Percentiles rank a stretch among this genome's conserved stretches.
These are phyloP conservation scores for Beauveria varroae DNA, from an alignment of 2,329 filamentous ascomycete genomes.

Conservation along the genomic window DNA sequence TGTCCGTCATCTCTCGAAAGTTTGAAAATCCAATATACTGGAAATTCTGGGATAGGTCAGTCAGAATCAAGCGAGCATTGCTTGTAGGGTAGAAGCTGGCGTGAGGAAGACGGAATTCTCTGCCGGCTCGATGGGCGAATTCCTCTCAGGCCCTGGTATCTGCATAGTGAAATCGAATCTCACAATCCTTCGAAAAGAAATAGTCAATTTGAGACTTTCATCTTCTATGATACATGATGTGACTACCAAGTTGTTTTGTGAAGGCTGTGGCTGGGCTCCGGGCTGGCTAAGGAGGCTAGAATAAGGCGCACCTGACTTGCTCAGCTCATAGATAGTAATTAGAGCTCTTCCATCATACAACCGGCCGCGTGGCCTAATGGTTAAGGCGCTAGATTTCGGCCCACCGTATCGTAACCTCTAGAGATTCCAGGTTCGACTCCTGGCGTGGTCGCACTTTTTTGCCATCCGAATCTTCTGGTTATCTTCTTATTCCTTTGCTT, in stretches of 20 bases:
- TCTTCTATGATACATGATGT: too few species aligned
- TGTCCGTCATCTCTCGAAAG: not conserved
- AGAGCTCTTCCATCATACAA: not conserved
- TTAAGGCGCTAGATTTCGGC: constrained; percentile 37
- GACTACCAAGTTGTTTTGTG: too few species aligned
- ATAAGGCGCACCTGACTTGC: not conserved
- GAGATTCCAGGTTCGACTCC: constrained; percentile 38
- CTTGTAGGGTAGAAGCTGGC: not conserved
- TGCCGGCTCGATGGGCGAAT: not conserved
- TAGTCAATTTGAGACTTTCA: too few species aligned
- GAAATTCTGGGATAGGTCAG: not conserved
- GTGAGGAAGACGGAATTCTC: not conserved
- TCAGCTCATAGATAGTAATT: not conserved
- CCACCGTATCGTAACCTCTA: constrained; percentile 21
- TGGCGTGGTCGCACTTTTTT: constrained; percentile 28
- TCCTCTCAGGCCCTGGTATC: not conserved
- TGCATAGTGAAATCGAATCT: too few species aligned
- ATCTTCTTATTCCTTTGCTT: not conserved
- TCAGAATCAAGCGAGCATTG: constrained; percentile 15
- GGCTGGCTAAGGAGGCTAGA: too few species aligned
- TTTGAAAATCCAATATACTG: not conserved
- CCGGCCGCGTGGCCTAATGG: constrained; percentile 37
- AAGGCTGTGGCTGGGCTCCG: too few species aligned
- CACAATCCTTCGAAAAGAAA: too few species aligned
- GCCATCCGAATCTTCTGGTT: not conserved